Evolutionary conservation across 768 basidiomycete species (phyloP).

Genomic region (Leccinum imitatum): DNA sequence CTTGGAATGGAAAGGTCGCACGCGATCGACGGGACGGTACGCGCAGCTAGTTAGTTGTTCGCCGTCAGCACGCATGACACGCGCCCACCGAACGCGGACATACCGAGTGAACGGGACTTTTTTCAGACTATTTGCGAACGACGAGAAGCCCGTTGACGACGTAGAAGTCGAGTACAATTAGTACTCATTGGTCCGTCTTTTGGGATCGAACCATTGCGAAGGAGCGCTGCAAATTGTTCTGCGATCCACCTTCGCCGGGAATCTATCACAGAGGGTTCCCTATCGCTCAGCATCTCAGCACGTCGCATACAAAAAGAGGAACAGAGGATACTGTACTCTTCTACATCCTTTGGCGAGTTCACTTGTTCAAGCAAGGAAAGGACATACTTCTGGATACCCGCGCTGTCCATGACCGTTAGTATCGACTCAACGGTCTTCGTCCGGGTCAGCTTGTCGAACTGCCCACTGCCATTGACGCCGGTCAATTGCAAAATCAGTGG

Average conservation of each 20-base stretch:
- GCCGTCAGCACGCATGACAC: neutral
- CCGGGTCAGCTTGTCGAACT: conserved; percentile 90
- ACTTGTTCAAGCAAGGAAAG: conserved; percentile 65
- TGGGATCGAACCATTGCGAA: conserved; percentile 77
- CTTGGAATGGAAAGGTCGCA: too few species aligned
- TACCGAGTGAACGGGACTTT: conserved; percentile 59
- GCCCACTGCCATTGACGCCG: conserved; percentile 75
- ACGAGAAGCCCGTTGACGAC: conserved; percentile 78
- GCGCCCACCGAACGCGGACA: conserved; percentile 26
- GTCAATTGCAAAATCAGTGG: conserved; percentile 83
- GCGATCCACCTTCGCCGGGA: conserved; percentile 76
- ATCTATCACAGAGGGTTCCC: conserved; percentile 48
- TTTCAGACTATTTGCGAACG: conserved; percentile 69
- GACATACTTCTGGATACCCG: conserved; percentile 79
- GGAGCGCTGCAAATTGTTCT: conserved; percentile 77
- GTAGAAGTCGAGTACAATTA: conserved; percentile 76
- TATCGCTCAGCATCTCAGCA: conserved; percentile 27
- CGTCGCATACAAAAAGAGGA: conserved; percentile 1
- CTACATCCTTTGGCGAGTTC: conserved; percentile 43
- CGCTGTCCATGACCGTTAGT: conserved; percentile 65
- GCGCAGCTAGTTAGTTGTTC: conserved; percentile 44
- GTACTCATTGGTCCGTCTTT: conserved; percentile 59
- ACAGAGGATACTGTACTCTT: conserved; percentile 38
- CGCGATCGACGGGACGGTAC: conserved; percentile 41
- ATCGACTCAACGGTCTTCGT: conserved; percentile 92